Evolutionary conservation across 768 basidiomycete species (phyloP), one percentile per base, ranked within the genome.

Genomic region (Phanerochaete carnosa): DNA sequence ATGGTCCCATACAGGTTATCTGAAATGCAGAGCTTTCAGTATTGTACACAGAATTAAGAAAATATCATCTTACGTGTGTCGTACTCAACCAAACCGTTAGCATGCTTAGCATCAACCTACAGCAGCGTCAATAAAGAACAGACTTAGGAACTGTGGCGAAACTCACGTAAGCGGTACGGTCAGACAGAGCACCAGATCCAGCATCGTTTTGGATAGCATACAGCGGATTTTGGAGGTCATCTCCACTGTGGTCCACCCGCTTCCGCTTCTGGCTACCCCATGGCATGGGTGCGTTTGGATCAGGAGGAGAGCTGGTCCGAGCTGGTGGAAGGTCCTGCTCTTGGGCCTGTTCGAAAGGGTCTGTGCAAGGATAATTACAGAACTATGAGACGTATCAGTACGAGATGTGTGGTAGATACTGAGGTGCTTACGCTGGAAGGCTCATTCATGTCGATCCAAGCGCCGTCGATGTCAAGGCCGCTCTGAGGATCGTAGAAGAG

Each of bases 401-500:
- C 25, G 39, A 6, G 29, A 61, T 23, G 29, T 39, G 5, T 43
- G 9, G 32, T 9, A 26, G 23, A 28, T 37, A 46, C 23, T 16
- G 19, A 25, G 33, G 26, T 22, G 68, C 81, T 26, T 64, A 88
- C 87, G 61, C 80, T 89, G 2, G 86, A 71, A 6, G 88, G 88
- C 61, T 89, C 88, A 68, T 90, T 89, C 87, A 87, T 88, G 64
- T 88, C 86, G 26, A 89, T 88, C 89, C 88, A 90, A 19, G 80
- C 80, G 11, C 87, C 88, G 62, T 88, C 86, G 30, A 88, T 88
- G 59, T 88, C 83, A 9, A 90, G 61, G 1, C 86, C 86, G 0
- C 70, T 77, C 13, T 75, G 62, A 0, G 83, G 77, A 61, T 74
- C 76, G 68, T 84, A 87, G 71, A 89, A 87, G 7, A 74, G 52